Evolutionary conservation across 495 filamentous ascomycete species (phyloP).

Genomic region (Tuber umbilicatum): DNA sequence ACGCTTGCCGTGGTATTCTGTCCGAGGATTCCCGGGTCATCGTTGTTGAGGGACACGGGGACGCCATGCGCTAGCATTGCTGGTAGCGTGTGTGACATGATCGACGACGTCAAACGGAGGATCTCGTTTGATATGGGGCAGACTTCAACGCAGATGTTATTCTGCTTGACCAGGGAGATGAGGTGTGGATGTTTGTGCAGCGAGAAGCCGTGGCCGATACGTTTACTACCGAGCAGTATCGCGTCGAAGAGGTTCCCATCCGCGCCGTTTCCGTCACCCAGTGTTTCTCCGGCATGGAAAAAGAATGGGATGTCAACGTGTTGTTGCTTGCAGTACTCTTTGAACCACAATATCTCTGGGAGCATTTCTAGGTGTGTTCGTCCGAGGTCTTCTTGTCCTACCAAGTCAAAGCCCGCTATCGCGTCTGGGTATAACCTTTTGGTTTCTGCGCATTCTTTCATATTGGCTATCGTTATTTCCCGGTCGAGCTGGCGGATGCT

Average conservation of each 20-base stretch:
- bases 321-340: constrained; percentile 70
- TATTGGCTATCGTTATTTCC: constrained; percentile 62
- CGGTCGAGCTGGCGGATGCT: constrained; percentile 57
- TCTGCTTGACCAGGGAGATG: constrained; percentile 77
- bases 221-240: constrained; percentile 73
- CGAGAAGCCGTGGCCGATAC: constrained; percentile 83
- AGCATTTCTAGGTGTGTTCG: constrained; percentile 67
- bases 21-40: constrained; percentile 76
- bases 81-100: constrained; percentile 73
- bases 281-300: constrained; percentile 83
- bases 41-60: constrained; percentile 67
- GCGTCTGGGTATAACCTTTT: constrained; percentile 72
- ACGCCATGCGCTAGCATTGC: constrained; percentile 81
- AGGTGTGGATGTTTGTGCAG: constrained; percentile 88
- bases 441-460: constrained; percentile 76
- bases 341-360: constrained; percentile 87
- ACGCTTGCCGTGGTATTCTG: constrained; percentile 63
- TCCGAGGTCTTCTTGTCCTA: constrained; percentile 76
- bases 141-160: constrained; percentile 77
- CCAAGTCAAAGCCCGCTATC: constrained; percentile 80
- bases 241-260: constrained; percentile 90
- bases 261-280: constrained; percentile 66
- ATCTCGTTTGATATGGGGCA: constrained; percentile 84
- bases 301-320: constrained; percentile 86
- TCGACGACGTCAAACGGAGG: constrained; percentile 65